phyloP scores from a whole-genome alignment of 805 yeast species.

The Cyberlindnera saturnus region DNA sequence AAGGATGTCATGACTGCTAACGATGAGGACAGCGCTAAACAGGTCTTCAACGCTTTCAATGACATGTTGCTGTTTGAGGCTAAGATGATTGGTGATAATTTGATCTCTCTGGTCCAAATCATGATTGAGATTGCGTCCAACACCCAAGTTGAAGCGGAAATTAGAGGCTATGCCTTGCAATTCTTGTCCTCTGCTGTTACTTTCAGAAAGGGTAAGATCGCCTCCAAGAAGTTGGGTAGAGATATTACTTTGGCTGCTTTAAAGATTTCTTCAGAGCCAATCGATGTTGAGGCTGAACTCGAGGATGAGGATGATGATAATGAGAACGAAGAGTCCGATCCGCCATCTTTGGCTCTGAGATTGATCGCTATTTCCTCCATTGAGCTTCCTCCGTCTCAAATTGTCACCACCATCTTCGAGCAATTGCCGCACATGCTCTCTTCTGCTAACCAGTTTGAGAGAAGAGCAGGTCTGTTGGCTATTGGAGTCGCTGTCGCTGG shows the following conservation, averaged over 20 bases:
- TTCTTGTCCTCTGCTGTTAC: constrained; percentile 75
- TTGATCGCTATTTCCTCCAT: constrained; percentile 71
- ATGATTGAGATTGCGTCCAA: constrained; percentile 72
- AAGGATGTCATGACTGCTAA: constrained; percentile 63
- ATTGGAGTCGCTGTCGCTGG: constrained; percentile 83
- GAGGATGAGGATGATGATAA: constrained; percentile 82
- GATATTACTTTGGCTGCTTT: constrained; percentile 68
- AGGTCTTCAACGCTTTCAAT: constrained; percentile 80
- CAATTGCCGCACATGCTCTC: constrained; percentile 51
- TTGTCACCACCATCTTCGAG: constrained; percentile 71
- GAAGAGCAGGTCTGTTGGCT: constrained; percentile 82
- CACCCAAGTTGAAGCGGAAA: constrained; percentile 66
- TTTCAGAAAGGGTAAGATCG: constrained; percentile 74
- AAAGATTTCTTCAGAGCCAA: constrained; percentile 75
- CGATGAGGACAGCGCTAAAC: constrained; percentile 67
- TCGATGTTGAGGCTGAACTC: constrained; percentile 69
- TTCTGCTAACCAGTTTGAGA: constrained; percentile 64
- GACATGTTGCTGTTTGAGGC: constrained; percentile 72
- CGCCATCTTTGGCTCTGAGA: constrained; percentile 72
- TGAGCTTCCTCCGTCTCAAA: constrained; percentile 90
- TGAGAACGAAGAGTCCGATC: constrained; percentile 87
- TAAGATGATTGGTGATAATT: constrained; percentile 69
- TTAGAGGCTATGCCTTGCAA: constrained; percentile 76
- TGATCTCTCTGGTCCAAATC: constrained; percentile 62
- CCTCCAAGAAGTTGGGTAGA: constrained; percentile 79